These are phyloP conservation scores for Sporothrix schenckii DNA, from an alignment of 2,329 filamentous ascomycete genomes.

Conservation along the genomic window DNA sequence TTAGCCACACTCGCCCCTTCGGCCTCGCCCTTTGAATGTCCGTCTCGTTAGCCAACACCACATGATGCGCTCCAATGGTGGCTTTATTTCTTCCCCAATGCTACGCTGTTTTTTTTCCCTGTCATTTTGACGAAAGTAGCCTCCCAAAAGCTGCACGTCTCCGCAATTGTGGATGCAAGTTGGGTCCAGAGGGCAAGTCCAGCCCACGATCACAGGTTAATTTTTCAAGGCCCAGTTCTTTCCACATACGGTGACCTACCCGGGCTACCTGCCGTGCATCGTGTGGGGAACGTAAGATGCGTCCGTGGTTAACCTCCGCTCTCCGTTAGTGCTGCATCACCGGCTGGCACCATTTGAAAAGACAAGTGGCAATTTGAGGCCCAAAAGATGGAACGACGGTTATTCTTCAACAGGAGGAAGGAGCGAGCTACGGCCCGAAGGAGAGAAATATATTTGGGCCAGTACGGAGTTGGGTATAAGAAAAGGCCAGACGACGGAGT, in stretches of 20 bases:
- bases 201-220: not conserved
- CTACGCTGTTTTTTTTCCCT: not conserved
- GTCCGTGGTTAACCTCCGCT: not conserved
- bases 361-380: not conserved
- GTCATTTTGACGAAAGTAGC: not conserved
- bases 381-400: not conserved
- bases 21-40: slow-evolving; percentile 9
- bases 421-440: slow-evolving; percentile 10
- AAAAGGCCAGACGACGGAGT: not conserved
- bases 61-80: slow-evolving; percentile 19
- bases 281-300: slow-evolving; percentile 27
- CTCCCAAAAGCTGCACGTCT: slow-evolving; percentile 15
- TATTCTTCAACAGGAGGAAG: not conserved
- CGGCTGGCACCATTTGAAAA: slow-evolving; percentile 3
- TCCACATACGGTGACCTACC: slow-evolving; percentile 4
- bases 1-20: not conserved
- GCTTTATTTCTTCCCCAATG: not conserved
- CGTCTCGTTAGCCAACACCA: not conserved
- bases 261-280: slow-evolving; percentile 25
- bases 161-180: slow-evolving; percentile 22
- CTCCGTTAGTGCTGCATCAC: not conserved
- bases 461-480: not conserved
- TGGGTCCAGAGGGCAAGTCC: slow-evolving; percentile 3
- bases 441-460: not conserved
- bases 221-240: not conserved